Conservation (phyloP, 2,329 filamentous ascomycete species). For the Neopestalotiopsis sp. region DNA sequence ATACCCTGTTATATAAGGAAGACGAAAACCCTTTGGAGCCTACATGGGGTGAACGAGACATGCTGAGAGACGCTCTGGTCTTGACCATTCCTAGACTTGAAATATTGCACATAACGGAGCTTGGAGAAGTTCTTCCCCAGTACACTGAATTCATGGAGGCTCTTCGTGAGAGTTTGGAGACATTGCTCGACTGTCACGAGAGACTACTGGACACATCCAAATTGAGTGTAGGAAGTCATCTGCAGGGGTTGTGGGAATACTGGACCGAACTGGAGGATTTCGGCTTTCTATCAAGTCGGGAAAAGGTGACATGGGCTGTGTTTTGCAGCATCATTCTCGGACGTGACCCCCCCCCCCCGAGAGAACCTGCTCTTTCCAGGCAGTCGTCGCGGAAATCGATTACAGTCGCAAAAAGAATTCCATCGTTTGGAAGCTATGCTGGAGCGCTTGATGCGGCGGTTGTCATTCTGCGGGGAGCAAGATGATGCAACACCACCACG, state of each 20-base stretch:
- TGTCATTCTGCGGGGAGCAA: background rate
- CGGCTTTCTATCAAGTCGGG: no score
- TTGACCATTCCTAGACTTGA: background rate
- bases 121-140: background rate
- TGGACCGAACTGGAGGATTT: background rate
- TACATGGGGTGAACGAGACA: background rate
- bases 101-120: background rate
- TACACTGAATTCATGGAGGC: background rate
- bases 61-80: background rate
- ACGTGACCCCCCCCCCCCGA: background rate
- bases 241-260: background rate
- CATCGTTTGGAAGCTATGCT: no score
- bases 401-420: no score
- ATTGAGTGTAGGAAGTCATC: background rate
- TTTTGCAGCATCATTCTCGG: background rate
- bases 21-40: background rate
- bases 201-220: background rate
- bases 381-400: no score
- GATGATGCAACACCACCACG: background rate
- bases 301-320: background rate
- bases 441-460: background rate
- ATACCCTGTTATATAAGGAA: background rate
- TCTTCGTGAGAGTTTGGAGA: background rate
- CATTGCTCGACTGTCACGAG: background rate
- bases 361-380: no score